Conservation (phyloP, 352 stramenopile species). For the Phytopythium delawarense region DNA sequence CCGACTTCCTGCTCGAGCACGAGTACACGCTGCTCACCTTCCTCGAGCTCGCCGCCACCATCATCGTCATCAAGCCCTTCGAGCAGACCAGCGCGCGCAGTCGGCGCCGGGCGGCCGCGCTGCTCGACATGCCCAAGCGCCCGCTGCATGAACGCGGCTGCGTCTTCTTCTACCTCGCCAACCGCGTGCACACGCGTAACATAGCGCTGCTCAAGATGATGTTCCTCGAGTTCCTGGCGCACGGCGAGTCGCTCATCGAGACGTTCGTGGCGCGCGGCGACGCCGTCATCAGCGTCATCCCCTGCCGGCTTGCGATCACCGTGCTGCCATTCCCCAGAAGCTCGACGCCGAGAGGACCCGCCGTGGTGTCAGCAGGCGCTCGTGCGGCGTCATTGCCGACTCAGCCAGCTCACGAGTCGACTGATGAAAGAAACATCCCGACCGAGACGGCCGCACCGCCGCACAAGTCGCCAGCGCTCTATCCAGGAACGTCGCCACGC, state of each 20-base stretch:
- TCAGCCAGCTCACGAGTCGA: not conserved
- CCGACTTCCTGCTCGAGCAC: slow-evolving; percentile 47
- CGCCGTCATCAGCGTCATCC: slow-evolving; percentile 37
- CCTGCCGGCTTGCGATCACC: slow-evolving; percentile 13
- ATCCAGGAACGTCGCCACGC: not conserved
- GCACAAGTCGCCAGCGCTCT: not conserved
- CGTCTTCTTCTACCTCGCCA: slow-evolving; percentile 35
- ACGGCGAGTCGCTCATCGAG: slow-evolving; percentile 18
- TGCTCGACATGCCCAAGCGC: slow-evolving; percentile 31
- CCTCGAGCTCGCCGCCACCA: slow-evolving; percentile 24
- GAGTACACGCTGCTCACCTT: slow-evolving; percentile 40
- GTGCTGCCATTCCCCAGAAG: not conserved
- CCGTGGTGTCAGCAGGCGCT: too few relatives aligned
- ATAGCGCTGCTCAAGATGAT: slow-evolving; percentile 34
- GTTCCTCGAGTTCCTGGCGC: slow-evolving; percentile 29
- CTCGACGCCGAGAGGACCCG: slow-evolving; percentile 12
- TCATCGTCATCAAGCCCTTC: slow-evolving; percentile 42
- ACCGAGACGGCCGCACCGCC: not conserved
- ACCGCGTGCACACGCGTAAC: slow-evolving; percentile 33
- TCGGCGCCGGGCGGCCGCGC: slow-evolving; percentile 8
- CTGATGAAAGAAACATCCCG: too few relatives aligned
- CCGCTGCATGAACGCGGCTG: slow-evolving; percentile 14
- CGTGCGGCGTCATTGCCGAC: too few relatives aligned
- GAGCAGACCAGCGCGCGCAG: slow-evolving; percentile 6
- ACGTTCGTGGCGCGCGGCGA: slow-evolving; percentile 22